Evolutionary conservation across 2,329 filamentous ascomycete genomes (phyloP), one percentile per base, ranked within the genome.

Genomic region (Grosmannia huntii): DNA sequence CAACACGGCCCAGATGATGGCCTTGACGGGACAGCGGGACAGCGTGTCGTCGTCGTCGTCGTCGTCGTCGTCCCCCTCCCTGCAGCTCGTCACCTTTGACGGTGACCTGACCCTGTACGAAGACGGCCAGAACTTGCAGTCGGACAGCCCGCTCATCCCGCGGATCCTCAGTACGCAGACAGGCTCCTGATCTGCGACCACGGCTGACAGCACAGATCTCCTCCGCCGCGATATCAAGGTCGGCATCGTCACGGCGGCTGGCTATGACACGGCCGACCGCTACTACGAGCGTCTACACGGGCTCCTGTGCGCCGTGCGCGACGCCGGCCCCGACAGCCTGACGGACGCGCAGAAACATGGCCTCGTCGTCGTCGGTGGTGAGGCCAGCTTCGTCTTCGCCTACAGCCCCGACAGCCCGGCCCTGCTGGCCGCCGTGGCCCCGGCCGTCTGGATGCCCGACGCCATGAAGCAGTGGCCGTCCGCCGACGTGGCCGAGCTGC

Each of bases 71-170:
- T 12, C 46, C 10, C 85, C 87, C 25, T 80, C 83, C 5, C 78
- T 96, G 10, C 84, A 94, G 65, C 80, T 99, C 4, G 86, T 95
- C 57, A 99, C 94, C 0, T 99, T 99, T 69, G 94, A 99, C 71
- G 94, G 94, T 71, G 94, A 99, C 72, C 90, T 99, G 55, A 99
- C 94, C 1, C 79, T 99, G 25, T 99, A 99, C 70, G 87, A 90
- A 59, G 88, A 99, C 67, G 94, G 94, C 14, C 80, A 90, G 65
- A 89, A 83, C 62, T 77, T 99, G 10, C 83, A 85, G 57, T 76
- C 84, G 0, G 77, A 82, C 19, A 95, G 88, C 68, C 87, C 90
- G 0, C 83, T 95, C 19, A 90, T 97, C 57, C 74, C 79, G 1
- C 75, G 79, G 31, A 76, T 85, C 44, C 69, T 85, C 21, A 71